Conservation (phyloP, 2,329 filamentous ascomycete species). For the Leptographium galeiforme region DNA sequence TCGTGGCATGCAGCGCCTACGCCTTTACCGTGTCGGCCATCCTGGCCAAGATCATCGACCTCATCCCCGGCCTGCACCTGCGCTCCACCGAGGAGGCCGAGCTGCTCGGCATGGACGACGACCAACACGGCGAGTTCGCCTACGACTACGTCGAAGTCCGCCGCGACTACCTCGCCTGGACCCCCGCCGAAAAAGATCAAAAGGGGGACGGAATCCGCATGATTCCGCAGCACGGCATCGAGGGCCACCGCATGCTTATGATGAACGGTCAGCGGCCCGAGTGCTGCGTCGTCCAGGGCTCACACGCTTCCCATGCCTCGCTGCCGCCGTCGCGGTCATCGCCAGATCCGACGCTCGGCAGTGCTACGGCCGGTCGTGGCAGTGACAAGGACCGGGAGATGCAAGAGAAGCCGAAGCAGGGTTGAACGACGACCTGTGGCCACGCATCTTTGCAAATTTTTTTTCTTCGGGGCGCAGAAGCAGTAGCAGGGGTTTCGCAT, state of each 20-base stretch:
- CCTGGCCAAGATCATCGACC: slow-evolving; percentile 62
- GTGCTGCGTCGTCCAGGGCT: not conserved
- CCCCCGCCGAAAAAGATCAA: slow-evolving; percentile 56
- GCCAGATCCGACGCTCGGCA: not conserved
- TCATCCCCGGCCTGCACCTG: slow-evolving; percentile 64
- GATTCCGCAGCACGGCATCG: slow-evolving; percentile 60
- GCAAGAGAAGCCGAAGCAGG: not conserved
- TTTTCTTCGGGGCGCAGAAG: too few species aligned
- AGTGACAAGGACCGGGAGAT: slow-evolving; percentile 4
- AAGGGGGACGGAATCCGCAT: slow-evolving; percentile 41
- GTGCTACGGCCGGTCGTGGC: not conserved
- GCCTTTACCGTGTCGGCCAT: slow-evolving; percentile 60
- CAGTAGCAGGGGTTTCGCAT: too few species aligned
- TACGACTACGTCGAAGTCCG: slow-evolving; percentile 86
- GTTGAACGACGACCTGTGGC: not conserved
- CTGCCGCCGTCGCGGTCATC: not conserved
- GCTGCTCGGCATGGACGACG: slow-evolving; percentile 77
- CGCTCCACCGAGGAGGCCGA: slow-evolving; percentile 72
- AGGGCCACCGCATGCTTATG: slow-evolving; percentile 49
- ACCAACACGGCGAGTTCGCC: slow-evolving; percentile 80
- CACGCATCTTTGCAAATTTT: too few species aligned
- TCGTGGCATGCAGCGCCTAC: slow-evolving; percentile 52
- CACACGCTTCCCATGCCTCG: not conserved
- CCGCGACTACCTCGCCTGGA: slow-evolving; percentile 80
- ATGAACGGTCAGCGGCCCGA: not conserved